Base-by-base conservation (phyloP, 352 stramenopile species). In the Lagenidium sp. region DNA sequence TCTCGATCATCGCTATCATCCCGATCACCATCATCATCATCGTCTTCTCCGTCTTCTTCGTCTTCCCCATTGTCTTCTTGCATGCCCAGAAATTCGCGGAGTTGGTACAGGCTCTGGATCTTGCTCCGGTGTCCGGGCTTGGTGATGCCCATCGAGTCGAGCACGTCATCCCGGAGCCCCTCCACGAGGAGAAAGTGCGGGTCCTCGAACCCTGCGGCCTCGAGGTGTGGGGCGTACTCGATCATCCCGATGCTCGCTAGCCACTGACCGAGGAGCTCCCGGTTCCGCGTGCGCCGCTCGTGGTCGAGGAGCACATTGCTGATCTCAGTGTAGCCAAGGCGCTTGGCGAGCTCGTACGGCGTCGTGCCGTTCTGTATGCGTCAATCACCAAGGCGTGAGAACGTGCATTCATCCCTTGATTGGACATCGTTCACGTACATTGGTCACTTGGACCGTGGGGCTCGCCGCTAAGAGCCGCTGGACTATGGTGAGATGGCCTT, bases 51-150 rank as follows among this genome's bases (percentile, higher is more conserved):
- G 4, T 48, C 51, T 4, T 68, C 56, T 16, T 79, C 63, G 1
- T 50, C 48, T 15, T 63, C 53, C 2, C 22, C 42, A 15, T 53
- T 55, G 2, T 37, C 54, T 7, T 21, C 28, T 2, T 50, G 12
- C 4, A 39, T 43, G 8, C 41, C 38, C 1, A 88, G 36, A 25
- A 84, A 82, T 15, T 82, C 69, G 25, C 65, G 63, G 4, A 91
- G 58, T 21, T 73, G 53, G 30, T 87, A 93, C 24, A 89, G 51
- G 41, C 38, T 66, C 41, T 65, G 36, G 4, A 89, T 59, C 45
- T 90, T 92, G 16, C 68, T 59, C 13, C 74, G 74, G 20, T 93
- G 81, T 0, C 81, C 81, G 18, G 63, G 60, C 43, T 86, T 89
- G 13, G 60, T 32, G 28, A 93, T 78, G 4, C 70, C 48, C 51